Evolutionary conservation across 352 stramenopile species (phyloP).

Genomic region (Globisporangium camurandrum): DNA sequence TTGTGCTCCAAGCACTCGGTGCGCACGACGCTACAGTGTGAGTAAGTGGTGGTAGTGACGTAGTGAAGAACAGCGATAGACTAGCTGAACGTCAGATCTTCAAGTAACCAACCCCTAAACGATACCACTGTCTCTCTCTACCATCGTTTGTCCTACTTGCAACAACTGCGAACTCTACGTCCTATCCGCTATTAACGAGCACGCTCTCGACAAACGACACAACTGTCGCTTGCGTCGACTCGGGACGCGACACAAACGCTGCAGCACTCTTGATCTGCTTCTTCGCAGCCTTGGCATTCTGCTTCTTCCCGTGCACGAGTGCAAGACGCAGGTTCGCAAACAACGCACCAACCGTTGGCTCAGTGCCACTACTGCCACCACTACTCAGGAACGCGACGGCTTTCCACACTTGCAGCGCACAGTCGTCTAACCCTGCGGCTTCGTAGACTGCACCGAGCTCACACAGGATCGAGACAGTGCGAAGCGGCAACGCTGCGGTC

Average conservation of each 20-base stretch:
- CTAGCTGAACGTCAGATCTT: background rate
- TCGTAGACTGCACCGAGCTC: constrained; percentile 59
- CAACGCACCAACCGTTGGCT: constrained; percentile 22
- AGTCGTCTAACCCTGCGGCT: constrained; percentile 27
- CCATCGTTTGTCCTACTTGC: background rate
- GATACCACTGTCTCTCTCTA: too few species aligned
- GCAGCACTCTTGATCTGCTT: constrained; percentile 56
- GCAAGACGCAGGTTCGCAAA: constrained; percentile 56
- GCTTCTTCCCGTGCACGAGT: constrained; percentile 49
- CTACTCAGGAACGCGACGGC: constrained; percentile 16
- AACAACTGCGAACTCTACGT: constrained; percentile 14
- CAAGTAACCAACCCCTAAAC: too few species aligned
- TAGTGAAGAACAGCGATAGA: constrained; percentile 2
- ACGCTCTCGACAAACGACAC: constrained; percentile 58
- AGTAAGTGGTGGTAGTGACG: constrained; percentile 1
- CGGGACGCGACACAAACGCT: constrained; percentile 16
- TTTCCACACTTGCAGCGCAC: constrained; percentile 63
- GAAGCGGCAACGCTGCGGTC: constrained; percentile 9
- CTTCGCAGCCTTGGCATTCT: constrained; percentile 55
- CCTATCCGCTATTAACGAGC: too few species aligned
- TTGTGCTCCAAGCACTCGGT: constrained; percentile 56
- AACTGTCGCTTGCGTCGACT: constrained; percentile 27
- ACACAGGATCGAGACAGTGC: constrained; percentile 30
- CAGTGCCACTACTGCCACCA: background rate
- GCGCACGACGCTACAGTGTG: constrained; percentile 57